These are phyloP conservation scores for Akanthomyces lecanii DNA, from an alignment of 2,329 filamentous ascomycete species.

Conservation along the genomic window DNA sequence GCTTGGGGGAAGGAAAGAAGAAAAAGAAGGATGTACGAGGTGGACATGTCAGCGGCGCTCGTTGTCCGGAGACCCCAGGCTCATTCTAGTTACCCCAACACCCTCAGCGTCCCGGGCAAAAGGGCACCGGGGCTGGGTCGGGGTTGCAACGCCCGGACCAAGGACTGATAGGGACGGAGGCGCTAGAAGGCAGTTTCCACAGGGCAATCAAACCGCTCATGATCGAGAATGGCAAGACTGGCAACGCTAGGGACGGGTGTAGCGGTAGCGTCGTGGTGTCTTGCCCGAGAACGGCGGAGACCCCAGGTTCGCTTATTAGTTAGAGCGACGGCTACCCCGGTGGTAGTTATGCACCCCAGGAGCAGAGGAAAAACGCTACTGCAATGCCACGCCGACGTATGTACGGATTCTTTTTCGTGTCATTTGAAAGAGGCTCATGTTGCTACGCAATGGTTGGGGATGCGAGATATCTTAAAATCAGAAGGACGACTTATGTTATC, in stretches of 20 bases:
- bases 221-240: neutral
- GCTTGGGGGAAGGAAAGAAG: neutral
- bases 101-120: neutral
- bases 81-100: neutral
- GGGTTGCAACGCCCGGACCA: neutral
- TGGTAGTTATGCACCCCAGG: neutral
- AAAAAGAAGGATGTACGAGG: neutral
- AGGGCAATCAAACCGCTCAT: neutral
- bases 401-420: too few species aligned
- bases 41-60: neutral
- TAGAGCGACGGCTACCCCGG: neutral
- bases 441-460: too few species aligned
- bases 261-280: neutral
- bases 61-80: neutral
- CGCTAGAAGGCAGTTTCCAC: conserved; percentile 8
- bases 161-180: conserved; percentile 2
- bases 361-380: neutral
- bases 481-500: neutral
- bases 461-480: neutral
- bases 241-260: conserved; percentile 2
- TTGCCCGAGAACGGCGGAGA: conserved; percentile 5
- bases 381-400: neutral
- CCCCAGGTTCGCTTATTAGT: neutral
- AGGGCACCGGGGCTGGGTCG: neutral
- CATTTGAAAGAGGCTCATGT: too few species aligned